Evolutionary conservation across 345 rosid species (phyloP), one percentile per base, ranked within the genome.

Genomic region (Iberis pinnata): DNA sequence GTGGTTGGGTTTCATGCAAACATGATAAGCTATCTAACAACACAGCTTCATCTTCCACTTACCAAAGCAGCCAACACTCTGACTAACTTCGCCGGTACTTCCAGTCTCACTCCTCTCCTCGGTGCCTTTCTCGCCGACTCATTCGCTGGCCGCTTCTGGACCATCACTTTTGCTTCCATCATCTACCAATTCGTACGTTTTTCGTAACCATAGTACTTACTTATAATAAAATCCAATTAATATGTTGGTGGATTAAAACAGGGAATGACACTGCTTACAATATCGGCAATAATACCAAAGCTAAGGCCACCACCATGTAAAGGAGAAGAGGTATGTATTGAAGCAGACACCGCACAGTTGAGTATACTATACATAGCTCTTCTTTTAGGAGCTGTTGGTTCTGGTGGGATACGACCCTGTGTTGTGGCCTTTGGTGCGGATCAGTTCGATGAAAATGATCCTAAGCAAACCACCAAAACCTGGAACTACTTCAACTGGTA

Each of bases 401-500:
- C 98, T 4, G 96, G 98, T 35, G 98, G 75, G 53, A 84, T 84
- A 76, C 75, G 94, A 49, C 97, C 97, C 2, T 84, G 96, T 53
- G 94, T 84, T 42, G 90, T 77, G 16, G 81, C 88, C 19, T 88
- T 88, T 37, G 97, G 97, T 56, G 97, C 95, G 17, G 90, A 88
- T 68, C 96, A 84, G 57, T 84, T 84, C 51, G 72, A 80, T 7
- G 89, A 80, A 66, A 52, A 76, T 22, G 85, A 82, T 54, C 86
- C 89, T 8, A 76, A 77, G 4, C 94, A 84, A 42, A 40, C 78
- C 0, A 47, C 79, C 22, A 80, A 74, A 57, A 76, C 79, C 12
- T 88, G 86, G 88, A 78, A 67, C 37, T 88, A 84, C 72, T 88
- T 88, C 72, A 88, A 88, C 61, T 88, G 94, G 94, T 67, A 67